Evolutionary conservation across 2,329 filamentous ascomycete species (phyloP).

Genomic region (Sclerotinia sclerotiorum): DNA sequence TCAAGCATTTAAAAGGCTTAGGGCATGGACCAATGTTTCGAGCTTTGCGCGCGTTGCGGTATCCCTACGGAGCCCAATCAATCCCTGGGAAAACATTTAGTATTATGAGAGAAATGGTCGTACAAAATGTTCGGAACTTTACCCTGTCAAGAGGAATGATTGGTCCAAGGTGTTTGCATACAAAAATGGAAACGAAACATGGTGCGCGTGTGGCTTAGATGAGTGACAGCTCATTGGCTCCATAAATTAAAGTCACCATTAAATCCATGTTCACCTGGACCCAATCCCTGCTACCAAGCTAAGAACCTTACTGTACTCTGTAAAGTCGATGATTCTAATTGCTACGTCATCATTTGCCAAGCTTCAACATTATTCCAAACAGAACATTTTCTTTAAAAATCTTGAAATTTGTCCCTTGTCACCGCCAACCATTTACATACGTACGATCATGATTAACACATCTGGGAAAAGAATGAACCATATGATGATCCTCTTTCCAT

Average conservation of each 20-base stretch:
- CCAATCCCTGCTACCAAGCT: background rate
- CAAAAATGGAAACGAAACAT: background rate
- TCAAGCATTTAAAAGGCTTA: background rate
- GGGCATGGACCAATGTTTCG: background rate
- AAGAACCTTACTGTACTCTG: background rate
- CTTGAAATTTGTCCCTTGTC: constrained; percentile 11
- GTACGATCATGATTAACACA: background rate
- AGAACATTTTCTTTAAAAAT: background rate
- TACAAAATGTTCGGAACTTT: background rate
- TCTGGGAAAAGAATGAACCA: background rate
- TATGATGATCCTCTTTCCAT: background rate
- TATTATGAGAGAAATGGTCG: background rate
- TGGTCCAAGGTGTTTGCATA: background rate
- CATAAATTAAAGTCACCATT: background rate
- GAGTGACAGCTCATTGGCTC: constrained; percentile 20
- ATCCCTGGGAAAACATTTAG: background rate
- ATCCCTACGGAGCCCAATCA: background rate
- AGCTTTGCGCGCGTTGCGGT: background rate
- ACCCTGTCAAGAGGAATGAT: background rate
- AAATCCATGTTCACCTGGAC: background rate
- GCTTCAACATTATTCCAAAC: constrained; percentile 5
- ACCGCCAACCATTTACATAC: constrained; percentile 16
- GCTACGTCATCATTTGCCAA: constrained; percentile 17
- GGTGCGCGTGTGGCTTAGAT: background rate
- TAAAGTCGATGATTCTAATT: background rate